Base-by-base conservation (phyloP, 73 alveolate genomes). In the Uronychia setigera region DNA sequence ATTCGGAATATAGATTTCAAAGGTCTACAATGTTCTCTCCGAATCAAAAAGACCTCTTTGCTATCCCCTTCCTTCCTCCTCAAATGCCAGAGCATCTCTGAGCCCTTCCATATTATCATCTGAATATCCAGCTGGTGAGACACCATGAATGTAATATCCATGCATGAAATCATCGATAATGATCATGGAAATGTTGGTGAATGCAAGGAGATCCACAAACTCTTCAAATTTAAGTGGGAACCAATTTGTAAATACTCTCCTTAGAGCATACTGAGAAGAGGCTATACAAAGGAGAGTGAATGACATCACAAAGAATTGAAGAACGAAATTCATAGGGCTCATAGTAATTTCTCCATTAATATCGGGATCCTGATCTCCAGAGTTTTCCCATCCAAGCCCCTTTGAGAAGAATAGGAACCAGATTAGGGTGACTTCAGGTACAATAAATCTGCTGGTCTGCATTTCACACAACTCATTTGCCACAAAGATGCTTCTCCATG, bases 141-240 rank as follows among this genome's bases (percentile, higher is more conserved):
- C 96, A 1, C 99, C 99, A 93, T 98, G 99, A 46, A 98, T 92
- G 87, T 98, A 98, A 92, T 97, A 98, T 0, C 99, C 99, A 90
- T 96, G 98, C 80, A 97, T 88, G 57, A 92, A 80, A 31, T 97
- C 98, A 80, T 97, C 99, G 84, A 98, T 93, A 29, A 98, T 97
- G 74, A 98, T 89, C 32, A 98, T 91, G 30, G 99, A 94, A 0
- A 98, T 84, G 88, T 98, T 98, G 46, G 98, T 91, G 35, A 98
- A 95, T 25, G 99, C 89, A 84, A 99, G 97, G 74, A 98, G 87
- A 95, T 98, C 99, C 30, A 94, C 93, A 82, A 97, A 96, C 86
- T 96, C 97, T 35, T 95, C 94, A 80, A 80, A 89, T 29, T 91
- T 84, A 80, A 96, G 85, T 11, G 99, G 99, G 34, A 88, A 60